Base-by-base conservation (phyloP, 495 filamentous ascomycete species). In the Thermothielavioides terrestris region DNA sequence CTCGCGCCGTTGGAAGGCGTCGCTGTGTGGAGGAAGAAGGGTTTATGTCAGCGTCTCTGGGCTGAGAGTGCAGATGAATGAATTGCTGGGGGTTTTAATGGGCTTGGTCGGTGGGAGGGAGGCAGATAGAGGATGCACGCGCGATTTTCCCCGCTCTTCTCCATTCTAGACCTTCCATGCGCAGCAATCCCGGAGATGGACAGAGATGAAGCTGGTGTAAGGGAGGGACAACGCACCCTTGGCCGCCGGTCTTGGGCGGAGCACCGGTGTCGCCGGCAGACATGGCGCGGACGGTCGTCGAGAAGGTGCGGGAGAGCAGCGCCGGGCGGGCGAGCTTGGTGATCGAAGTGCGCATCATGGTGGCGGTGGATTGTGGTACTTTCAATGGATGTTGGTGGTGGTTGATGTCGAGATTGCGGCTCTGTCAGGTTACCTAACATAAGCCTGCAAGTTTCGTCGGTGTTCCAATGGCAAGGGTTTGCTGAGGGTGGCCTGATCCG, bases 1-100 rank as follows among this genome's bases (percentile, higher is more conserved):
- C 72, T 99, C 92, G 57, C 92, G 88, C 65, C 82, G 81, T 64
- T 84, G 84, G 79, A 95, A 99, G 42, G 84, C 76, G 65, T 99
- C 92, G 52, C 90, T 91, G 53, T 58, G 42, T 34, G 7, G 20
- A 27, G 17, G 14, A 30, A 40, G n/a, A 42, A 18, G n/a, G n/a
- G 35, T 1, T 7, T 6, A 6, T 46, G 38, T 28, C 23, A 26
- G 32, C 17, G n/a, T n/a, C n/a, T n/a, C n/a, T n/a, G n/a, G n/a
- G n/a, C n/a, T n/a, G n/a, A n/a, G n/a, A n/a, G n/a, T n/a, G n/a
- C n/a, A n/a, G n/a, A n/a, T n/a, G n/a, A n/a, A n/a, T n/a, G n/a
- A n/a, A n/a, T n/a, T n/a, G n/a, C n/a, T n/a, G n/a, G n/a, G n/a
- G n/a, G n/a, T 12, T 14, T 21, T 30, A 20, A 15, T 32, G 6